Conservation (phyloP, 345 rosid species). For the thale cress (Arabidopsis thaliana) region TAIR10.1 NC_003070.9:3240501-3241000, state of each 20-base stretch:
- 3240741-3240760: not conserved
- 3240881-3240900: slow-evolving; percentile 41
- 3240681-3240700: not conserved
- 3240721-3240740: not conserved
- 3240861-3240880: slow-evolving; percentile 32
- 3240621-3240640: not conserved
- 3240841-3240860: not conserved
- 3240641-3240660: not conserved
- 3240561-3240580: not conserved
- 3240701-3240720: not conserved
- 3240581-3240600: not conserved
- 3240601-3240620: not conserved
- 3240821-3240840: not conserved
- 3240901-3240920: slow-evolving; percentile 38
- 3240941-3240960: slow-evolving; percentile 45
- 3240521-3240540: slow-evolving; percentile 19
- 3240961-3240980: slow-evolving; percentile 44
- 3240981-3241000: slow-evolving; percentile 41
- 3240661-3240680: not conserved
- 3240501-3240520: not conserved
- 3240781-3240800: not conserved
- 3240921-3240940: slow-evolving; percentile 41
- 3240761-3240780: not conserved
- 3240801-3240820: slow-evolving; percentile 21
- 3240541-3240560: slow-evolving; percentile 11